Base-by-base conservation (phyloP, 305 asterid genomes). In the Euphrasia arctica region DNA sequence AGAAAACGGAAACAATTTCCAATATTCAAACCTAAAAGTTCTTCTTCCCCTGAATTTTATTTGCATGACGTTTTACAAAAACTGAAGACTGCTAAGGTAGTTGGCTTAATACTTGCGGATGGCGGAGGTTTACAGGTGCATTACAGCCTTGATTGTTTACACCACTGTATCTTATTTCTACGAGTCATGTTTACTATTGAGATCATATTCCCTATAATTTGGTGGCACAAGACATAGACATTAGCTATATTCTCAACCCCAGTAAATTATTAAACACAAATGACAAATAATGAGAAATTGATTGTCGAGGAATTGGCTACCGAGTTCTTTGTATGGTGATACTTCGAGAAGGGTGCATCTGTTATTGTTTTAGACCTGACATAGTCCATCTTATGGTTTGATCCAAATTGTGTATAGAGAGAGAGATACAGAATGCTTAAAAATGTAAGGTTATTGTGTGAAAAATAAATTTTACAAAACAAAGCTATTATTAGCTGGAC, bases 51-150 rank as follows among this genome's bases (percentile, higher is more conserved):
- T 49, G 77, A 70, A 43, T 90, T 78, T 80, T 93, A 86, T 81
- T 73, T 82, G 52, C 78, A 74, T 60, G 87, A 85, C 64, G 76
- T 93, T 69, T 77, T 93, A 67, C 90, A 96, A n/a, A 82, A 76
- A 76, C 79, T 93, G 63, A 82, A 77, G 82, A 77, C 76, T 66
- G 75, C 82, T 57, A 86, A 86, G 79, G 96, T 81, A 70, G 67
- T 93, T 78, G 97, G 97, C 52, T 77, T 93, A 70, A 66, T 83
- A 68, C 60, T 93, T 60, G 71, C 80, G 3, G 95, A 88, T 75
- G 99, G 97, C 67, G 96, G 99, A 74, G 82, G 97, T 78, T 76
- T 93, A 54, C 89, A 90, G 99, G 99, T 90, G 74, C 59, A 54
- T 3, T 14, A 6, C 15, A 28, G 4, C 49, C 67, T 34, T 66